Base-by-base conservation (phyloP, 2,329 filamentous ascomycete genomes). In the Fusarium miscanthi region DNA sequence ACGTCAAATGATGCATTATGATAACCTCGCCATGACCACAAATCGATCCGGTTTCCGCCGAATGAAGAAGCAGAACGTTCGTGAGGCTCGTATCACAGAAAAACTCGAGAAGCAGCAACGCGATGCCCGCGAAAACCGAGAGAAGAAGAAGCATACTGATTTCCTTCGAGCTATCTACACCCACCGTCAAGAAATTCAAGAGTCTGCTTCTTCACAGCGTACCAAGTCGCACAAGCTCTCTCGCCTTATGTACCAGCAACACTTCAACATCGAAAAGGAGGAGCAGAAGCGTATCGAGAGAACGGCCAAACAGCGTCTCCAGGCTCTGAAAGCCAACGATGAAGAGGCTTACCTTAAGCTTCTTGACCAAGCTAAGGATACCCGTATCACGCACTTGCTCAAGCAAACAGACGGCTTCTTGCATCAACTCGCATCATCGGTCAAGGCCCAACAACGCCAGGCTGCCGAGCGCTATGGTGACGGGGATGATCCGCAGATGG, bases 51-150 rank as follows among this genome's bases (percentile, higher is more conserved):
- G 92, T 78, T 98, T 98, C 81, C 93, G 96, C 40, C 92, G 96
- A 56, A 93, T 96, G 86, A 99, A 99, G 91, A 98, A 98, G 85
- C 95, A 98, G 82, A 97, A 93, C 54, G 88, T 98, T 54, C 92
- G 95, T 40, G 96, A 99, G 84, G 96, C 96, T 63, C 92, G 95
- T 63, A 97, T 99, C 74, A 99, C 96, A 0, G 96, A 99, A 88
- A 99, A 98, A 83, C 90, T 99, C 4, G 96, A 99, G 89, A 98
- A 98, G 85, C 95, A 99, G 82, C 96, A 99, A 81, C 94, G 96
- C 63, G 95, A 98, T 81, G 95, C 95, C 45, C 93, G 96, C 65
- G 95, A 98, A 85, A 94, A 93, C 74, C 93, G 97, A 71, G 96
- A 99, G 84, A 97, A 97, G 90, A 96, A 97, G 90, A 97, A 97